phyloP scores from a whole-genome alignment of 2,329 filamentous ascomycete species.

The Chalaropsis ovoidea region DNA sequence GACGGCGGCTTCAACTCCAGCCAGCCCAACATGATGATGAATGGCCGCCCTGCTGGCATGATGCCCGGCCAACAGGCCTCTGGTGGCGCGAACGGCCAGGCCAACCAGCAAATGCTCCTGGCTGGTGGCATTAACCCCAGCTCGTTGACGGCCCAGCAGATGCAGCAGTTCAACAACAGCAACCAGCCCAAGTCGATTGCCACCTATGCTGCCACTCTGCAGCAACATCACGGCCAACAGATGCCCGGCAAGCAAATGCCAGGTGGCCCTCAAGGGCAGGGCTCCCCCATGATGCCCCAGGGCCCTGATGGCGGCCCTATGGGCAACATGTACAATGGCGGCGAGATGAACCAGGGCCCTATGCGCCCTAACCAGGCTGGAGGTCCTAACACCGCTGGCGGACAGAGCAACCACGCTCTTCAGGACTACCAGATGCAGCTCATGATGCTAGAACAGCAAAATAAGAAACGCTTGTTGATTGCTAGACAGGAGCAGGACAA shows the following conservation, averaged over 20 bases:
- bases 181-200: constrained; percentile 76
- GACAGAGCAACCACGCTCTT: constrained; percentile 61
- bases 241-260: constrained; percentile 68
- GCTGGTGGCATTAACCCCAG: constrained; percentile 65
- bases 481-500: constrained; percentile 68
- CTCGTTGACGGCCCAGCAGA: constrained; percentile 64
- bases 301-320: constrained; percentile 56
- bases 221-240: constrained; percentile 69
- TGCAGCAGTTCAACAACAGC: constrained; percentile 52
- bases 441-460: constrained; percentile 78
- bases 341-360: constrained; percentile 42
- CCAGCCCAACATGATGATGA: constrained; percentile 60
- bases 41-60: constrained; percentile 58
- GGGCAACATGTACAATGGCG: constrained; percentile 53
- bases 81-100: constrained; percentile 39
- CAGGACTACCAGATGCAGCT: constrained; percentile 86
- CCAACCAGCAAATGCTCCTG: constrained; percentile 52
- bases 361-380: constrained; percentile 48
- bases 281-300: constrained; percentile 70
- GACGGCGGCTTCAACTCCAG: constrained; percentile 61
- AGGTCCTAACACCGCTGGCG: constrained; percentile 36
- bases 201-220: constrained; percentile 75
- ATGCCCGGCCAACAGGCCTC: constrained; percentile 63
- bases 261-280: constrained; percentile 61
- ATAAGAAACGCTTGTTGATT: constrained; percentile 78